Percentiles rank a stretch among this genome's conserved stretches.
Evolutionary conservation across 2,329 filamentous ascomycete species (phyloP).

Genomic region (Neopestalotiopsis sp.): DNA sequence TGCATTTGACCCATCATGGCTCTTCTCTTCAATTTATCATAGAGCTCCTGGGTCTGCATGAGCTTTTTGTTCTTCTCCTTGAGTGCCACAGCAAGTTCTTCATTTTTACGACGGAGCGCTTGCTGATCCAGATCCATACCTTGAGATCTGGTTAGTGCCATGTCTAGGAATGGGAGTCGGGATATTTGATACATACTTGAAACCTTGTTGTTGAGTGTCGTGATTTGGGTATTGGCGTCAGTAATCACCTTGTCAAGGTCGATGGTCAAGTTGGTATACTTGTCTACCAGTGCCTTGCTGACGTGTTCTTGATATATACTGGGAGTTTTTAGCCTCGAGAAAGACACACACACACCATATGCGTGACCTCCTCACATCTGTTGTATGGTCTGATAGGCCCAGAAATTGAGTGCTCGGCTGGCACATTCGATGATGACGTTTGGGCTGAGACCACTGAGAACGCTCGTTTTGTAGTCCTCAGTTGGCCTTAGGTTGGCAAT

Average conservation of each 20-base stretch:
- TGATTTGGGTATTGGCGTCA: slow-evolving; percentile 77
- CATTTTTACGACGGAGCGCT: slow-evolving; percentile 70
- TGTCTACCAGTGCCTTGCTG: slow-evolving; percentile 73
- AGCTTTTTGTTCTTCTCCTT: slow-evolving; percentile 74
- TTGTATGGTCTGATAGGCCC: slow-evolving; percentile 84
- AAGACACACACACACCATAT: not conserved
- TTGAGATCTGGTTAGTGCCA: slow-evolving; percentile 25
- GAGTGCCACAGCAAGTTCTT: slow-evolving; percentile 70
- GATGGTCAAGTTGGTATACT: slow-evolving; percentile 66
- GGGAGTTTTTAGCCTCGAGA: not conserved
- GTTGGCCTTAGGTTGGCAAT: slow-evolving; percentile 74
- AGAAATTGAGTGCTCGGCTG: slow-evolving; percentile 78
- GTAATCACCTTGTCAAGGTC: slow-evolving; percentile 76
- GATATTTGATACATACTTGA: slow-evolving; percentile 50
- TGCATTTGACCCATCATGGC: slow-evolving; percentile 60
- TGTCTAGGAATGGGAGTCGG: not conserved
- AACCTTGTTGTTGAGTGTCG: slow-evolving; percentile 67
- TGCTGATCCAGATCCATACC: slow-evolving; percentile 67
- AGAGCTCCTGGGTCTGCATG: slow-evolving; percentile 69
- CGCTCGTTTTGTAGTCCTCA: slow-evolving; percentile 88
- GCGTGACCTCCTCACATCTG: slow-evolving; percentile 67
- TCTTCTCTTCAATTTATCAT: slow-evolving; percentile 63
- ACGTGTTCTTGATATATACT: slow-evolving; percentile 80
- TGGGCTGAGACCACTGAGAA: slow-evolving; percentile 82
- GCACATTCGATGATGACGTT: slow-evolving; percentile 86